Evolutionary conservation across 345 rosid species (phyloP).

Genomic region (Gossypium anomalum): DNA sequence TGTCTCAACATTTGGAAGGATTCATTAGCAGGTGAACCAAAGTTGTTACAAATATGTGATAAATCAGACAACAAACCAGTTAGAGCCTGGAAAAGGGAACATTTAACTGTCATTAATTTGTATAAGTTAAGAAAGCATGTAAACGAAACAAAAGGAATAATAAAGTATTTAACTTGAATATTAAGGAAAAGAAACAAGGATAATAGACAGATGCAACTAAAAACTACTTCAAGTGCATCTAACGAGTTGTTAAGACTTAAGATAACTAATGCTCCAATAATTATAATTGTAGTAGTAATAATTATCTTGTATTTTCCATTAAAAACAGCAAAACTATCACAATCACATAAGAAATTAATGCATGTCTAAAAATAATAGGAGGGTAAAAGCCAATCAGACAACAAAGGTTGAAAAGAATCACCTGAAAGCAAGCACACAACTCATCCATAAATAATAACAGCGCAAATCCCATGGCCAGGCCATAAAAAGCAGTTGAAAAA

Average conservation of each 20-base stretch:
- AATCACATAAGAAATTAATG: background rate
- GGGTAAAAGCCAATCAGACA: slow-evolving; percentile 6
- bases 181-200: background rate
- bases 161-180: background rate
- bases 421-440: slow-evolving; percentile 59
- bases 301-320: background rate
- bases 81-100: slow-evolving; percentile 52
- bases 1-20: slow-evolving; percentile 39
- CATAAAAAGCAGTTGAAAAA: slow-evolving; percentile 50
- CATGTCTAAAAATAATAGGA: background rate
- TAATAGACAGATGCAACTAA: background rate
- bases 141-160: background rate
- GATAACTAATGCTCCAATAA: background rate
- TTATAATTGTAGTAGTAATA: background rate
- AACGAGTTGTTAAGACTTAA: background rate
- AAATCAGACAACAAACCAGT: slow-evolving; percentile 44
- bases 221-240: background rate
- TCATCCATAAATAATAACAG: slow-evolving; percentile 53
- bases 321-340: background rate
- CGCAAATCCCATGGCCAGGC: slow-evolving; percentile 50
- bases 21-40: slow-evolving; percentile 29
- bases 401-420: slow-evolving; percentile 20
- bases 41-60: slow-evolving; percentile 35
- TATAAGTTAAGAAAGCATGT: background rate
- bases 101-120: slow-evolving; percentile 19